Percentiles rank a stretch among this genome's conserved stretches.
These are phyloP conservation scores for Ustilago sp. DNA, from an alignment of 1,284 basidiomycete species.

Conservation along the genomic window DNA sequence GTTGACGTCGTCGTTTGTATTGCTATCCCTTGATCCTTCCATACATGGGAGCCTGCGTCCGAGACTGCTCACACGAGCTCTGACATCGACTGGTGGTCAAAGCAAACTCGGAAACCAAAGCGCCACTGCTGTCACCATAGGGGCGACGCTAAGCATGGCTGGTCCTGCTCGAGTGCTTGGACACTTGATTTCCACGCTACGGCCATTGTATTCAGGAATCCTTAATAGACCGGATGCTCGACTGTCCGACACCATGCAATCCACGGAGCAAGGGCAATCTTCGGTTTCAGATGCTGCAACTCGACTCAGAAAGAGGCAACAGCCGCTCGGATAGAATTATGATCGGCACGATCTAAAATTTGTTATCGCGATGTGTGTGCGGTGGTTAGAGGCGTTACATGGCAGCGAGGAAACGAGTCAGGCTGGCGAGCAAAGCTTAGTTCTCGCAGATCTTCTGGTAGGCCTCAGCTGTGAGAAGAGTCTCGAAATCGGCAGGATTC, in stretches of 20 bases:
- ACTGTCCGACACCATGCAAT: background rate
- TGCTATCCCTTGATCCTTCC: too few relatives aligned
- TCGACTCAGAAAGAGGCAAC: background rate
- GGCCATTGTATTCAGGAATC: background rate
- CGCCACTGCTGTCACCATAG: background rate
- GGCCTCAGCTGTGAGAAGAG: constrained; percentile 81
- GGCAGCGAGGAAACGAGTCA: background rate
- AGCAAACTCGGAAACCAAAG: background rate
- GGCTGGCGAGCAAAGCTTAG: constrained; percentile 12
- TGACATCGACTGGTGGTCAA: background rate
- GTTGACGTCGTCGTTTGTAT: too few relatives aligned
- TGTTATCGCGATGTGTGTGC: constrained; percentile 5
- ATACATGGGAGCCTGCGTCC: too few relatives aligned
- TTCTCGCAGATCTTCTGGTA: constrained; percentile 75
- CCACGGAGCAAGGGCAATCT: background rate
- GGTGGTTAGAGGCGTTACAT: background rate
- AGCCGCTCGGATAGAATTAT: background rate
- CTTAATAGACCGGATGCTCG: background rate
- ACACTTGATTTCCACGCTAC: background rate
- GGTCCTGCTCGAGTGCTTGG: background rate
- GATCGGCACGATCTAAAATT: constrained; percentile 5
- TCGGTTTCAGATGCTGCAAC: background rate
- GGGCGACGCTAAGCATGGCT: background rate
- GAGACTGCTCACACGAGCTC: background rate
- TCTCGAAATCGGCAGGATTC: constrained; percentile 78